Evolutionary conservation across 2,329 filamentous ascomycete genomes (phyloP), one percentile per base, ranked within the genome.

Genomic region (Beauveria sp.): DNA sequence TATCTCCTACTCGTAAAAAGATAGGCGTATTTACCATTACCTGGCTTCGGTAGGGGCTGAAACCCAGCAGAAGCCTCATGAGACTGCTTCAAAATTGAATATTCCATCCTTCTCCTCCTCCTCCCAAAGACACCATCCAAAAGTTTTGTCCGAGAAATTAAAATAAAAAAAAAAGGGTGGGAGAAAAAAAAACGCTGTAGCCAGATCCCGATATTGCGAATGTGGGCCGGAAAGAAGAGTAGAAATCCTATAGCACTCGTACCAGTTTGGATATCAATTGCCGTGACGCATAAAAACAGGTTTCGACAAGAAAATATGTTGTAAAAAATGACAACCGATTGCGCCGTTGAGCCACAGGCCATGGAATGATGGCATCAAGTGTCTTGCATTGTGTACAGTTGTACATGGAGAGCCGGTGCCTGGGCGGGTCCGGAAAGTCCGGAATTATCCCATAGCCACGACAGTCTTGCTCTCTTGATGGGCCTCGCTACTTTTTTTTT

Each of bases 11-110:
- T 52, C 48, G 40, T 43, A 24, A 42, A 42, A 55, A 55, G 20
- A 42, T 51, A 8, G 50, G 50, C 60, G 52, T 61, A 61, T 61
- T 56, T 61, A 61, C 51, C 60, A 61, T 61, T 61, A 61, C 58
- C 50, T 50, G 40, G 49, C 50, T 60, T 42, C 49, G 7, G 20
- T 20, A 20, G 16, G 34, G 52, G 43, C 51, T 55, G 49, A 18
- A 28, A 61, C 59, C 51, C 43, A n/a, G 38, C 12, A 22, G 38
- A 45, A 60, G 48, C 46, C 22, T 61, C 51, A 46, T 48, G 16
- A 48, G 24, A 55, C 24, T 42, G 42, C 16, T 9, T 31, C 45
- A 45, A 31, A 31, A n/a, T 40, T 34, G 10, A n/a, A 45, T 55
- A 48, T 31, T 48, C 40, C 26, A 52, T 31, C 18, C 40, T 52